Base-by-base conservation (phyloP, 2,329 filamentous ascomycete genomes). In the Sphaerulina vaccinii region DNA sequence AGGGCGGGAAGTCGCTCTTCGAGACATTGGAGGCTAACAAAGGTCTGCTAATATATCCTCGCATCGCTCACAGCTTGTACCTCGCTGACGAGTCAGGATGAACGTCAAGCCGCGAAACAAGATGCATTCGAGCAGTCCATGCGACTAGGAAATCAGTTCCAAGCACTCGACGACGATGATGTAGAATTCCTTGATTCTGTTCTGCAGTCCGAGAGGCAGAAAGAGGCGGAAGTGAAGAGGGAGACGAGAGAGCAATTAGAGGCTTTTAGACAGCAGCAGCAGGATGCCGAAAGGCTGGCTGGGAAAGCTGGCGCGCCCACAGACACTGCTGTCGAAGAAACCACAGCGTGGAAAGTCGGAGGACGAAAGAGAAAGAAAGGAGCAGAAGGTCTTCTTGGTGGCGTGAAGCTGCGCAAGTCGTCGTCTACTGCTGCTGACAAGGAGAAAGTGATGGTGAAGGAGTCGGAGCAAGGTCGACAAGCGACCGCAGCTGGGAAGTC, bases 1-100 rank as follows among this genome's bases (percentile, higher is more conserved):
- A 75, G 15, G 75, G 73, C 27, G 80, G 85, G 60, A 84, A 79
- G 70, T 84, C 79, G 45, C 75, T 93, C 22, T 93, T 79, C 66
- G 88, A 91, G 37, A 78, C 87, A 2, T 70, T 93, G 45, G 85
- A 92, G 71, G 88, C 85, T 37, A 93, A 93, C 70, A 92, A 91
- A 81, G 85, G 84, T 39, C 8, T 15, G 18, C 10, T 15, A 10
- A 37, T 15, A 37, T 86, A 68, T 55, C 22, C 9, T 19, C n/a
- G n/a, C n/a, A 13, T 22, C 44, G 13, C 27, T 23, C 32, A 19
- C 47, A 56, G 22, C 18, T 4, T 32, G 23, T 19, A 18, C 21
- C 18, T 32, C 42, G 49, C 62, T 66, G 55, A 66, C 62, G 56
- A 53, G 56, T 60, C 52, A 64, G 60, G 53, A 37, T 54, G 44